phyloP scores from a whole-genome alignment of 2,329 filamentous ascomycete genomes.

The Fusarium succisae region DNA sequence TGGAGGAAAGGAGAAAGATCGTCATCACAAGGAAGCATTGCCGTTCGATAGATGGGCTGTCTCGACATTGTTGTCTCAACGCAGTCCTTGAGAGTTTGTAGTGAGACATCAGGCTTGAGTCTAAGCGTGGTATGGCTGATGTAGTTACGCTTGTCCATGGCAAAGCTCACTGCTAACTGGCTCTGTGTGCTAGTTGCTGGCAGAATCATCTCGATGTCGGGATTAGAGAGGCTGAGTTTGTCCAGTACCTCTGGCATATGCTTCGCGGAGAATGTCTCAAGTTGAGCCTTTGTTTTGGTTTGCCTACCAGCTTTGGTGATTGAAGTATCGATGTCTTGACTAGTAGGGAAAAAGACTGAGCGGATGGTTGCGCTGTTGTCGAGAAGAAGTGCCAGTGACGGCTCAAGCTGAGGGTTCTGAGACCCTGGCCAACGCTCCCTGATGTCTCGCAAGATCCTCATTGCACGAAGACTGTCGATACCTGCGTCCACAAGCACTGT shows the following conservation, averaged over 20 bases:
- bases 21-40: slow-evolving; percentile 8
- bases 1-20: slow-evolving; percentile 3
- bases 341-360: background rate
- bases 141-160: slow-evolving; percentile 18
- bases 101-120: background rate
- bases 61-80: background rate
- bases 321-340: accelerated
- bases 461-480: slow-evolving; percentile 17
- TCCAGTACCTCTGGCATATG: background rate
- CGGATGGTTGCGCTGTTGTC: background rate
- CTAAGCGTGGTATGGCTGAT: slow-evolving; percentile 5
- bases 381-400: slow-evolving; percentile 2
- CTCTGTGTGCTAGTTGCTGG: slow-evolving; percentile 19
- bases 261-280: background rate
- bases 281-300: background rate
- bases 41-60: slow-evolving; percentile 12
- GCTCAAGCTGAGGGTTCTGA: background rate
- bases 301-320: background rate
- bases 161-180: slow-evolving; percentile 15
- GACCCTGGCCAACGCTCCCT: background rate
- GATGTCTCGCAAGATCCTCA: slow-evolving; percentile 17
- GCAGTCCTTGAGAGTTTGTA: background rate
- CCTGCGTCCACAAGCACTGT: background rate
- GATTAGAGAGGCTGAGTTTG: background rate
- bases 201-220: background rate